Evolutionary conservation across 345 rosid species (phyloP).

Genomic region (Combretum micranthum): DNA sequence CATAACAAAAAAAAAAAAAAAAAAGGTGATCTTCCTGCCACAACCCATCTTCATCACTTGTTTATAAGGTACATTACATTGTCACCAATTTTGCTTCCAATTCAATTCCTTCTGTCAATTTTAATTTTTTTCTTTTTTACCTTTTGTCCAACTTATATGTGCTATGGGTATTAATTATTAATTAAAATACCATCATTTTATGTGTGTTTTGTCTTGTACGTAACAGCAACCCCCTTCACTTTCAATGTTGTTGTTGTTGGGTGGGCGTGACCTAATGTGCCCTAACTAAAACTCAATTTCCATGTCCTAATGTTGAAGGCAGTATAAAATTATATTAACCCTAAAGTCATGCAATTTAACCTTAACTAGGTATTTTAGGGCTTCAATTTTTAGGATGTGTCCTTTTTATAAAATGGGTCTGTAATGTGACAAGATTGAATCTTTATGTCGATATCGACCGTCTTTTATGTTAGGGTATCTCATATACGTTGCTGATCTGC

Average conservation of each 20-base stretch:
- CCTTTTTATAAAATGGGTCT: slow-evolving; percentile 1
- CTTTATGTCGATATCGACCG: slow-evolving; percentile 10
- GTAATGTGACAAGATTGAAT: slow-evolving; percentile 5
- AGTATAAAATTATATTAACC: too few species aligned
- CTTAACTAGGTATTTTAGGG: slow-evolving; percentile 4
- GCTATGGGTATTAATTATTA: not conserved
- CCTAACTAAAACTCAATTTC: not conserved
- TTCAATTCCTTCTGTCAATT: not conserved
- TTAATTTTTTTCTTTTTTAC: too few species aligned
- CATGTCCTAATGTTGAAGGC: too few species aligned
- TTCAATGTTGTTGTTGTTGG: slow-evolving; percentile 4
- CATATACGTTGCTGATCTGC: slow-evolving; percentile 8
- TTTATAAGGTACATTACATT: slow-evolving; percentile 26
- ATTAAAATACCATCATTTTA: not conserved
- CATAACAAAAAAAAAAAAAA: too few species aligned
- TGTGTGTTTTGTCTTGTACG: slow-evolving; percentile 5
- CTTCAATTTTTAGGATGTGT: not conserved
- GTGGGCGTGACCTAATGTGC: not conserved
- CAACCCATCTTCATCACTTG: not conserved
- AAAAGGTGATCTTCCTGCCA: slow-evolving; percentile 22
- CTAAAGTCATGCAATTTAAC: slow-evolving; percentile 3
- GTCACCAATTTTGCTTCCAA: slow-evolving; percentile 11
- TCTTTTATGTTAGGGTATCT: slow-evolving; percentile 8
- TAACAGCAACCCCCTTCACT: slow-evolving; percentile 2
- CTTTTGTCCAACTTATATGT: not conserved